A percentile compares a stretch with the other conserved stretches of the same genome.
Evolutionary conservation across 2,329 filamentous ascomycete species (phyloP).

Genomic region (Drechslerella dactyloides): DNA sequence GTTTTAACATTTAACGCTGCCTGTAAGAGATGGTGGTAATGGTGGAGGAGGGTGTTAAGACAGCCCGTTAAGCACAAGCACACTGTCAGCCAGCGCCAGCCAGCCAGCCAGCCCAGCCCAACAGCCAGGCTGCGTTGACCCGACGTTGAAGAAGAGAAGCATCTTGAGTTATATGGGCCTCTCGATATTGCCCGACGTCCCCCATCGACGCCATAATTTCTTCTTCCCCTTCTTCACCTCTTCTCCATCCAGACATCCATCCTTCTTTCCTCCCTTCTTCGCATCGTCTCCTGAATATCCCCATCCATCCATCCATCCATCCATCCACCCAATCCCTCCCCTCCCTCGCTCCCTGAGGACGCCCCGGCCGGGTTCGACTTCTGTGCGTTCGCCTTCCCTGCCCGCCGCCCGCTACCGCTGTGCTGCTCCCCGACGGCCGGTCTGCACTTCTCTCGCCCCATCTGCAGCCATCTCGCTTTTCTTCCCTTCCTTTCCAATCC

Average conservation of each 20-base stretch:
- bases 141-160: too few relatives aligned
- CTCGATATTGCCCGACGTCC: not conserved
- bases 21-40: not conserved
- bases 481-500: conserved; percentile 6
- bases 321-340: not conserved
- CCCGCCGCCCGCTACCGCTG: not conserved
- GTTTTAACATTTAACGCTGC: too few relatives aligned
- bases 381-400: not conserved
- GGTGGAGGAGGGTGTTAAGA: not conserved
- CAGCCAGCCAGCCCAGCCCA: not conserved
- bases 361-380: not conserved
- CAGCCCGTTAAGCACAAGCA: not conserved
- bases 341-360: not conserved
- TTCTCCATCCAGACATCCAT: too few relatives aligned
- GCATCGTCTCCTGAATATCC: conserved; percentile 21
- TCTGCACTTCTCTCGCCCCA: conserved; percentile 20
- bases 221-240: conserved; percentile 20
- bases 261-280: conserved; percentile 14
- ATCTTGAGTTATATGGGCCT: too few relatives aligned
- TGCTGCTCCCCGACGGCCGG: not conserved
- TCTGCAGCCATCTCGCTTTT: conserved; percentile 27
- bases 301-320: conserved; percentile 2
- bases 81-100: not conserved
- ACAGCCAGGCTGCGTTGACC: not conserved
- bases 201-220: conserved; percentile 49